phyloP scores from a whole-genome alignment of 345 rosid species.

The Salix dunnii region DNA sequence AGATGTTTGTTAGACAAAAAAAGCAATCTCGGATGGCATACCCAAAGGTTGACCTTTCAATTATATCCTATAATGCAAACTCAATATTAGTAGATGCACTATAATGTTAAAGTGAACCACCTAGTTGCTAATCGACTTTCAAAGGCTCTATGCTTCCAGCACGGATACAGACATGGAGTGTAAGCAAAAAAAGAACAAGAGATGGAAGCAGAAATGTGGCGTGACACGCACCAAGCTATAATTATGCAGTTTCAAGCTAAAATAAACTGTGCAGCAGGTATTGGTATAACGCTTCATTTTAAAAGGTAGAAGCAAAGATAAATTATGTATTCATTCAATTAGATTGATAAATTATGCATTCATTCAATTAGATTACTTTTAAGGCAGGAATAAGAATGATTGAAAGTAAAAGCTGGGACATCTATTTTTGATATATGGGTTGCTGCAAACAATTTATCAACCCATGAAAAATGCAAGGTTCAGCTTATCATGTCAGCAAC shows the following conservation, averaged over 20 bases:
- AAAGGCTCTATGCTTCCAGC: not conserved
- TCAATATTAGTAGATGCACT: not conserved
- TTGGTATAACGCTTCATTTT: not conserved
- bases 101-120: not conserved
- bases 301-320: not conserved
- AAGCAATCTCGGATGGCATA: not conserved
- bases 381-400: not conserved
- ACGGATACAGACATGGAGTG: not conserved
- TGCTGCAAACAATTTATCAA: not conserved
- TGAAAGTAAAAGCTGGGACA: not conserved
- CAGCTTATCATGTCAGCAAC: not conserved
- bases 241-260: not conserved
- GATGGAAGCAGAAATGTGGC: not conserved
- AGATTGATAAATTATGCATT: not conserved
- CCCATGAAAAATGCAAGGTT: not conserved
- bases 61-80: not conserved
- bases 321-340: not conserved
- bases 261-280: not conserved
- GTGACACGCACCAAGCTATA: not conserved
- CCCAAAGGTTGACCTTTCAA: not conserved
- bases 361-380: not conserved
- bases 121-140: not conserved
- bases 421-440: not conserved
- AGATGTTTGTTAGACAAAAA: not conserved
- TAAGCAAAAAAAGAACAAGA: not conserved